Evolutionary conservation across 352 stramenopile genomes (phyloP), one percentile per base, ranked within the genome.

Genomic region (Albugo candida): DNA sequence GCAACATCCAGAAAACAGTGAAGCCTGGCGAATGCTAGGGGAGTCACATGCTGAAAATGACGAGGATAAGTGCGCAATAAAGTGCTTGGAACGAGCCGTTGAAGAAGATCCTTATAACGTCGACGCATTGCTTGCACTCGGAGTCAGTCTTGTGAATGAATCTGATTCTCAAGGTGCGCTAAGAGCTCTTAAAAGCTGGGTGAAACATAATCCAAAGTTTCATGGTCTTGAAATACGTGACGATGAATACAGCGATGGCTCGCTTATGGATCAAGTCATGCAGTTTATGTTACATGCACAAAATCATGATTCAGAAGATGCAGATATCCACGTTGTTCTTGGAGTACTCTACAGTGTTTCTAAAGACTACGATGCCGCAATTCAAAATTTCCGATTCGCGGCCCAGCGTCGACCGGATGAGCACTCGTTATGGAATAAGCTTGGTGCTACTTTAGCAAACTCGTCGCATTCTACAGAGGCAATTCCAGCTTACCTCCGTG

Each of bases 361-460:
- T 19, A 84, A 92, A 46, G 91, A 98, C 56, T 98, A 96, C 54
- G 85, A 97, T 46, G 81, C 80, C 10, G 93, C 95, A 11, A 84
- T 91, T 3, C 59, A 67, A 13, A 81, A 76, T 14, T 97, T 99
- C 54, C 77, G 74, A 44, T 59, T 60, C 47, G 92, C 93, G 5
- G 67, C 91, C 0, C 56, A 81, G 20, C 64, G 65, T 35, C 69
- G 73, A 10, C 86, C 91, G 10, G 61, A 91, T 47, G 91, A 98
- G 60, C 96, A 99, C 72, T 79, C 89, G 48, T 61, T 98, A n/a
- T 97, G 86, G 75, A 99, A 98, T 61, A 98, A 98, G 65, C 69
- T 98, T 16, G 95, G 94, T 34, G 95, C 95, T 11, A 98, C 94
- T 16, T 60, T 98, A 27, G 93, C 94, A 13, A 99, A 98, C 62